Percentiles rank a stretch among this genome's conserved stretches.
Conservation (phyloP, 345 rosid species). For the Acer saccharum region DNA sequence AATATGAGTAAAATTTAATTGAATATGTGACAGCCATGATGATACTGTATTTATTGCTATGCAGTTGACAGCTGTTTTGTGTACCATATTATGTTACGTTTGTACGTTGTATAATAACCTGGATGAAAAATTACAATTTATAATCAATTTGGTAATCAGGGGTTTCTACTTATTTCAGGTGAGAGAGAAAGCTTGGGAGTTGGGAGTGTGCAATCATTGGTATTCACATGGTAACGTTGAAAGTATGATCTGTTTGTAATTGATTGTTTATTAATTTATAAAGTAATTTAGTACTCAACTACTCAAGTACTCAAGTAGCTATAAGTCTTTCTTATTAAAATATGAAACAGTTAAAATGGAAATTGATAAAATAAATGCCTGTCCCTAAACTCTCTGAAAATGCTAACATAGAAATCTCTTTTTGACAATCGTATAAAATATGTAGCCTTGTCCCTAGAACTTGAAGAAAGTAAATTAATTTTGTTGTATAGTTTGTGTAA, state of each 20-base stretch:
- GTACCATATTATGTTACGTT: background rate
- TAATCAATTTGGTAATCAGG: background rate
- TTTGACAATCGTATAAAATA: background rate
- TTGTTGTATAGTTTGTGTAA: no score
- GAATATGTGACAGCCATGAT: background rate
- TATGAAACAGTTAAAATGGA: background rate
- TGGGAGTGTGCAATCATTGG: slow-evolving; percentile 25
- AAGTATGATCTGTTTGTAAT: background rate
- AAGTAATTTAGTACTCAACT: background rate
- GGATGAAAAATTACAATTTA: background rate
- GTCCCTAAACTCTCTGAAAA: background rate
- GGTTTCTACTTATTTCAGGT: slow-evolving; percentile 14
- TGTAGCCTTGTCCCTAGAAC: background rate
- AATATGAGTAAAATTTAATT: background rate
- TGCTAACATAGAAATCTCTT: background rate
- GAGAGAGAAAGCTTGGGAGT: slow-evolving; percentile 10
- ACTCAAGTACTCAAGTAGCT: background rate
- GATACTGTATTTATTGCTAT: background rate
- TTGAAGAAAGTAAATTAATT: background rate
- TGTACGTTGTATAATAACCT: background rate
- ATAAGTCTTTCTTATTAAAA: no score
- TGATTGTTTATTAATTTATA: background rate
- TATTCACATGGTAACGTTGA: slow-evolving; percentile 20
- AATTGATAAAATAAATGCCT: background rate
- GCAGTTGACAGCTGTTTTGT: background rate